A percentile compares a stretch with the other conserved stretches of the same genome.
Evolutionary conservation across 306 rosid species (phyloP).

Genomic region (Psophocarpus tetragonolobus): DNA sequence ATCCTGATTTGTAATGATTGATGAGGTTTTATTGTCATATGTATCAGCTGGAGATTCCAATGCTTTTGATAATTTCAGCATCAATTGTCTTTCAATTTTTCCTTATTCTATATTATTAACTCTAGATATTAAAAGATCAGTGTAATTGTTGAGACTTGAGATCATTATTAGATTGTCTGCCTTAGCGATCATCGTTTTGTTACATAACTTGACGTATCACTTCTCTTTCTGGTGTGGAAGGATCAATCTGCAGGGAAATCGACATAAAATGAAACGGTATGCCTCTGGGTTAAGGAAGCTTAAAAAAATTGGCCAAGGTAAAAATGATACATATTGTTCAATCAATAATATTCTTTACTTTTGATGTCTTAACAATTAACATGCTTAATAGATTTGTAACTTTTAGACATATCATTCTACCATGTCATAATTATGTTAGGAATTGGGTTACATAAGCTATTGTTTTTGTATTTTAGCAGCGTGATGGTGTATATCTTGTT

Average conservation of each 20-base stretch:
- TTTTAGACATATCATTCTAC: neutral
- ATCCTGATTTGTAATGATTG: neutral
- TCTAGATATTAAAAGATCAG: neutral
- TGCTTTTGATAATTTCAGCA: neutral
- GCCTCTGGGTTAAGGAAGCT: constrained; percentile 76
- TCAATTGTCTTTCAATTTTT: neutral
- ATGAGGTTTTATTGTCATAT: neutral
- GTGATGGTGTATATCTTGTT: neutral
- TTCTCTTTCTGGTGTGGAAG: constrained; percentile 48
- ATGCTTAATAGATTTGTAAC: neutral
- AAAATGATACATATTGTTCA: constrained; percentile 25
- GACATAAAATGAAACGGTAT: constrained; percentile 79
- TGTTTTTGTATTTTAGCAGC: neutral
- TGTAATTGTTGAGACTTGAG: constrained; percentile 1
- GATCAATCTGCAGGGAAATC: constrained; percentile 76
- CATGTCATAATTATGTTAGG: neutral
- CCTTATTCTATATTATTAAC: neutral
- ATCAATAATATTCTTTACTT: neutral
- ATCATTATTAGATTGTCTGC: neutral
- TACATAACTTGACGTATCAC: constrained; percentile 13
- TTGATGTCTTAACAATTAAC: neutral
- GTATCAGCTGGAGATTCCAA: neutral
- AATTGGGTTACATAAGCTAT: neutral
- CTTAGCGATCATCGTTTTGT: constrained; percentile 11
- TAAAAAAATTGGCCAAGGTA: constrained; percentile 93